Evolutionary conservation across 1,284 basidiomycete species (phyloP), one percentile per base, ranked within the genome.

Genomic region (Megacollybia platyphylla): DNA sequence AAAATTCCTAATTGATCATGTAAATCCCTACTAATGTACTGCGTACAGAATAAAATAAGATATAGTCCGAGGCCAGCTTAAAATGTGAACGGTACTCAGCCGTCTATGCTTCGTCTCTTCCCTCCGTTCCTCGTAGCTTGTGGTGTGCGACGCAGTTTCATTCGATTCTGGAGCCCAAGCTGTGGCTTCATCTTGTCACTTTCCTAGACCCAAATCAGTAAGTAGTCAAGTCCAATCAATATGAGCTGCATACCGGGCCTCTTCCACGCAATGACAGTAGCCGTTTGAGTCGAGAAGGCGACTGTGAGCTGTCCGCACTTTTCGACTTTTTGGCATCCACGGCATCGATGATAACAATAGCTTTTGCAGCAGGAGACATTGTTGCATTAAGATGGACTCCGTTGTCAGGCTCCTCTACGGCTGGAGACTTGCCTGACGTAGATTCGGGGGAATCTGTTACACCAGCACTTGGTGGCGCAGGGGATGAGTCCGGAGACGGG

Each of bases 301-400:
- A 42, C 29, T 53, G 48, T 26, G 51, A 50, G n/a, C 51, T 41
- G 41, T 55, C 39, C 45, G 56, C 56, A 45, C 63, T 55, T 51
- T 59, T 51, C 24, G 50, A 44, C 51, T 64, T n/a, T 49, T 71
- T 76, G 36, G 63, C 63, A 31, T 74, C 71, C 41, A 74, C 58
- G 2, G 71, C 67, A 45, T 81, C 77, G 35, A 77, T 62, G 44
- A 75, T 65, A 9, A 68, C 74, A 43, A 80, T 74, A 9, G 76
- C 68, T 53, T 78, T 81, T 31, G 73, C 71, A 8, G 71, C 59
- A 13, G 71, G 54, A 6, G 70, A 62, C 54, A 67, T 64, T 5
- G 52, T 50, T 5, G 48, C 40, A n/a, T 41, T 31, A 10, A 28
- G 40, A 40, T 40, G 17, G 4, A 9, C 13, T 34, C n/a, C 11